Evolutionary conservation across 78 protist genomes (phyloP).

Genomic region (Cavenderia fasciculata): DNA sequence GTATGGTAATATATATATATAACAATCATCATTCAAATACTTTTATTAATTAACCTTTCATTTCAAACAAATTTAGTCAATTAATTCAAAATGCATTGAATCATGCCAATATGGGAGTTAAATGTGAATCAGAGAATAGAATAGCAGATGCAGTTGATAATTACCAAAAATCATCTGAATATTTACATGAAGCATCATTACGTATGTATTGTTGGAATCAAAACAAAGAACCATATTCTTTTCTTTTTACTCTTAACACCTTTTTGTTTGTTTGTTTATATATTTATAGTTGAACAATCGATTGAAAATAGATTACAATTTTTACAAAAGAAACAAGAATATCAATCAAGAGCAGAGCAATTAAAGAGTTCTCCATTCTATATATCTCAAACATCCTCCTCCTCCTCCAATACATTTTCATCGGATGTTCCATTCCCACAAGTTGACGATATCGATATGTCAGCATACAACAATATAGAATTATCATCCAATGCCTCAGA

Average conservation of each 20-base stretch:
- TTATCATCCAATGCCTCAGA: constrained; percentile 12
- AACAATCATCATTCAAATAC: neutral
- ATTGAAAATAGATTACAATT: constrained; percentile 52
- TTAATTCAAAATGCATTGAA: constrained; percentile 50
- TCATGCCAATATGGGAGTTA: constrained; percentile 39
- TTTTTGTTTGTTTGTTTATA: no score
- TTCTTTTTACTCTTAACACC: neutral
- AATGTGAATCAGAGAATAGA: constrained; percentile 23
- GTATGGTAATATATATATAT: neutral
- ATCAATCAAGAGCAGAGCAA: constrained; percentile 26
- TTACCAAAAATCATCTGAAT: constrained; percentile 37
- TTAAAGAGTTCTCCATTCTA: neutral
- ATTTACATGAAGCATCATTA: constrained; percentile 32
- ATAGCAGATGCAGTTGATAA: constrained; percentile 13
- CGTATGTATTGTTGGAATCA: neutral
- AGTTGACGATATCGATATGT: neutral
- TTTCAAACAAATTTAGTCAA: neutral
- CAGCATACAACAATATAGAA: constrained; percentile 13
- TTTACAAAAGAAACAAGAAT: constrained; percentile 67
- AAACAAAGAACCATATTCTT: neutral
- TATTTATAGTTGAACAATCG: no score
- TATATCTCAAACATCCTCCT: neutral
- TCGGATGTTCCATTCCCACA: constrained; percentile 11
- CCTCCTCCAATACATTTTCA: neutral
- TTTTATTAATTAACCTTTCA: neutral